These are phyloP conservation scores for Dothideomycetes sp. DNA, from an alignment of 2,329 filamentous ascomycete species.

Conservation along the genomic window DNA sequence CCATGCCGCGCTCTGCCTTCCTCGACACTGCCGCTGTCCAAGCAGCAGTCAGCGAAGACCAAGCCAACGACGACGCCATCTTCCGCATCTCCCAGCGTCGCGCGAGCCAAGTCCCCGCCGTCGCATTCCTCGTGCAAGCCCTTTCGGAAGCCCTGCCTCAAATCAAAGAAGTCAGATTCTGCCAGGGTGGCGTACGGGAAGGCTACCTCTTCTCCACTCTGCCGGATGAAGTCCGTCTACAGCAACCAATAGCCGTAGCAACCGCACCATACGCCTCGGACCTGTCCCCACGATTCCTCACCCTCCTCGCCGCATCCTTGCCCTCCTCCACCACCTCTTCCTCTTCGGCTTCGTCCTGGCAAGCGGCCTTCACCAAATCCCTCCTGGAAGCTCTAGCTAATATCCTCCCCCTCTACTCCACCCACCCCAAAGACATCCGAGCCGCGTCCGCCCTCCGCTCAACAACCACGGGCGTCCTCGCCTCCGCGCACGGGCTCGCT, in stretches of 20 bases:
- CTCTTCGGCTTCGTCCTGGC: too few species aligned
- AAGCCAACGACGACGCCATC: constrained; percentile 20
- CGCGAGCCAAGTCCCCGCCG: constrained; percentile 72
- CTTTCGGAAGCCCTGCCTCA: constrained; percentile 58
- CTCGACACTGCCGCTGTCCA: constrained; percentile 38
- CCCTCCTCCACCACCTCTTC: too few species aligned
- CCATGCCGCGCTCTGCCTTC: constrained; percentile 52
- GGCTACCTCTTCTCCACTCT: constrained; percentile 69
- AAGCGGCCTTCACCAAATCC: constrained; percentile 31
- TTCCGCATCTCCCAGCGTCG: constrained; percentile 74
- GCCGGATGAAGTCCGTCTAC: constrained; percentile 44
- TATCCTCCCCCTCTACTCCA: constrained; percentile 39
- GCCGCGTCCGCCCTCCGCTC: constrained; percentile 62
- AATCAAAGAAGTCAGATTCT: constrained; percentile 69
- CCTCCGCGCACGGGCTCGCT: constrained; percentile 59
- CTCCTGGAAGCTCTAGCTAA: constrained; percentile 49
- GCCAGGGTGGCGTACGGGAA: constrained; percentile 77
- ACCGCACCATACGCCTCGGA: constrained; percentile 34
- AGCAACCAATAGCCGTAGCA: constrained; percentile 55
- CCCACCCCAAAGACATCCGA: constrained; percentile 34
- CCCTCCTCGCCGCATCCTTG: constrained; percentile 24
- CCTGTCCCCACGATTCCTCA: constrained; percentile 38
- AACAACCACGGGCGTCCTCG: constrained; percentile 57
- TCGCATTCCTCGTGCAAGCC: constrained; percentile 67
- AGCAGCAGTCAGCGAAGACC: constrained; percentile 20